Conservation (phyloP, 1,284 basidiomycete species). For the Rhizoctonia solani region DNA sequence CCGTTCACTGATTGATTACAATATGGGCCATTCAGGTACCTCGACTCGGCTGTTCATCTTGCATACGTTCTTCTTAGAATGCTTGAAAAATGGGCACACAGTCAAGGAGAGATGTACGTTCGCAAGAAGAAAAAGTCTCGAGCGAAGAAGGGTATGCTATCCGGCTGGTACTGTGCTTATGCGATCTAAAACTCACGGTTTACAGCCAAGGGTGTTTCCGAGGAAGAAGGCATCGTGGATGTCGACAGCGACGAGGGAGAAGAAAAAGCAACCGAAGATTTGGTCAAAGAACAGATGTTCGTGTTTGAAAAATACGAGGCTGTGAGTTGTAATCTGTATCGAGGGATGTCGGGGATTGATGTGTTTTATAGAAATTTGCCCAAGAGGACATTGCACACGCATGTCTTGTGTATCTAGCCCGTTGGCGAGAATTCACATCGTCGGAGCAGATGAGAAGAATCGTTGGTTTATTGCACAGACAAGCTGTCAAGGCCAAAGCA, state of each 20-base stretch:
- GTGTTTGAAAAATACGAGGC: conserved; percentile 86
- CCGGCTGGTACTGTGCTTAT: background rate
- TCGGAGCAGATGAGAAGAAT: conserved; percentile 84
- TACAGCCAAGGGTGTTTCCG: conserved; percentile 50
- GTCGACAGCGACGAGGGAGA: conserved; percentile 43
- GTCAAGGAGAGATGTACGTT: conserved; percentile 73
- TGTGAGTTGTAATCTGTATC: conserved; percentile 54
- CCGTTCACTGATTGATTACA: background rate
- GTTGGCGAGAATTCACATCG: conserved; percentile 79
- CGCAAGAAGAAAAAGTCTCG: conserved; percentile 65
- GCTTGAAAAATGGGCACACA: conserved; percentile 85
- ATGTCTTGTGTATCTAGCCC: conserved; percentile 75
- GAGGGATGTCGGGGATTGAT: background rate
- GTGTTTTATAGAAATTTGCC: conserved; percentile 70
- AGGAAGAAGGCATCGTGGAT: conserved; percentile 58
- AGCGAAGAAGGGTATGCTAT: conserved; percentile 49
- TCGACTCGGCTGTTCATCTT: conserved; percentile 82
- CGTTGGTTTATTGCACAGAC: conserved; percentile 83
- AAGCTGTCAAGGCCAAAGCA: conserved; percentile 84
- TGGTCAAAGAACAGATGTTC: conserved; percentile 80
- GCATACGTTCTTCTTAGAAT: conserved; percentile 81
- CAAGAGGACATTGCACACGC: conserved; percentile 81
- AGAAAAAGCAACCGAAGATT: conserved; percentile 61
- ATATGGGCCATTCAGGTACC: conserved; percentile 56
- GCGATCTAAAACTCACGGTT: background rate